Evolutionary conservation across 176 grass and related monocot genomes (phyloP).

Genomic region (Triticum dicoccoides): DNA sequence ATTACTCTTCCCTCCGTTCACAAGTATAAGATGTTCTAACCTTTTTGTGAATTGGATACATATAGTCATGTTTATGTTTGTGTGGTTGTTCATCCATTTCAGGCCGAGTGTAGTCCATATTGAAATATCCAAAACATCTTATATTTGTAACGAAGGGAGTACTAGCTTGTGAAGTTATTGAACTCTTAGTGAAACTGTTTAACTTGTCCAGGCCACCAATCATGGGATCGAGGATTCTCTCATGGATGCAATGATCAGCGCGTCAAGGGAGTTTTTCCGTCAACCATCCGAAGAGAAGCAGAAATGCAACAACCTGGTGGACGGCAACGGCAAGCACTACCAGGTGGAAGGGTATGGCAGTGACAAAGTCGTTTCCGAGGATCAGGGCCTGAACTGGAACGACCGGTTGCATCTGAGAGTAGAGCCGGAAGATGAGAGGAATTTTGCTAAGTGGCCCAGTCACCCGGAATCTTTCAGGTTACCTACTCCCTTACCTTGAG

Average conservation of each 20-base stretch:
- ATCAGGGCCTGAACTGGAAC: not conserved
- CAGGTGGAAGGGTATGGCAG: not conserved
- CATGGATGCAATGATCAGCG: not conserved
- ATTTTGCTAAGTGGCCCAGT: not conserved
- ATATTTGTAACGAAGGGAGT: too few species aligned
- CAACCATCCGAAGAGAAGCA: not conserved
- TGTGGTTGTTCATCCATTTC: too few species aligned
- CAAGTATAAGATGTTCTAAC: too few species aligned
- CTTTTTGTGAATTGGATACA: too few species aligned
- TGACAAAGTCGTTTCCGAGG: not conserved
- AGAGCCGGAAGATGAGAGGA: not conserved
- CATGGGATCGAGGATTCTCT: not conserved
- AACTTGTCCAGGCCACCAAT: not conserved
- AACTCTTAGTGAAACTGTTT: not conserved
- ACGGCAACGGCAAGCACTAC: not conserved
- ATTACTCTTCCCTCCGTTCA: too few species aligned
- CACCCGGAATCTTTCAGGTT: slow-evolving; percentile 2
- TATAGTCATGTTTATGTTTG: too few species aligned
- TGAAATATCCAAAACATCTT: too few species aligned
- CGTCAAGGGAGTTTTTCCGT: not conserved
- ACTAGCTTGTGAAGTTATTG: too few species aligned
- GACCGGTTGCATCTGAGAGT: not conserved
- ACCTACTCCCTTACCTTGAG: not conserved
- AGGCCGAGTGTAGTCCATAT: too few species aligned
- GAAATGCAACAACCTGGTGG: not conserved